Percentiles rank a stretch among this genome's conserved stretches.
phyloP scores from a whole-genome alignment of 345 rosid species.

The Arabis alpina region DNA sequence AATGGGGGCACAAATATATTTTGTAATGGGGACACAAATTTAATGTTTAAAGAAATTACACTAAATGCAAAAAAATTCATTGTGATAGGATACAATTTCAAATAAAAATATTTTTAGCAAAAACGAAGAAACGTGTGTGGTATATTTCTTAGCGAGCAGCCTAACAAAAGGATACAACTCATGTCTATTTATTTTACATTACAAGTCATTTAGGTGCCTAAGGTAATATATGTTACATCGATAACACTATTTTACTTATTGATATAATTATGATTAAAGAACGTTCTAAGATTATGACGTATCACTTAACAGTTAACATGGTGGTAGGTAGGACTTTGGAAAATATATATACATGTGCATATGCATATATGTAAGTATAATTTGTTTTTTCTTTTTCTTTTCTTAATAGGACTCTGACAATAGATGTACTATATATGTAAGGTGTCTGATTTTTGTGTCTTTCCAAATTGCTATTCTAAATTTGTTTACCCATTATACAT shows the following conservation, averaged over 20 bases:
- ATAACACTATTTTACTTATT: constrained; percentile 13
- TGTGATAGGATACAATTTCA: no score
- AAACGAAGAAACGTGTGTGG: no score
- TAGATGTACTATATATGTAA: no score
- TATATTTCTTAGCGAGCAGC: not conserved
- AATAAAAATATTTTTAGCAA: no score
- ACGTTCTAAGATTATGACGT: constrained; percentile 29
- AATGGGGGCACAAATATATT: no score
- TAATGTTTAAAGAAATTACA: no score
- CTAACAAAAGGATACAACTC: constrained; percentile 1
- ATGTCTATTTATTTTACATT: not conserved
- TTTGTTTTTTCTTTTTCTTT: not conserved
- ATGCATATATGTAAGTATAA: no score
- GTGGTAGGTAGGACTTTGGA: constrained; percentile 27
- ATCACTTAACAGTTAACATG: constrained; percentile 26
- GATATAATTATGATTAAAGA: not conserved
- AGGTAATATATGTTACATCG: constrained; percentile 32
- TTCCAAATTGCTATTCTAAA: not conserved
- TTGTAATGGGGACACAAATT: no score
- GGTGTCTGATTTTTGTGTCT: not conserved
- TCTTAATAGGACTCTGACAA: constrained; percentile 1
- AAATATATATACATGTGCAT: not conserved
- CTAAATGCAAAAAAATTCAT: no score
- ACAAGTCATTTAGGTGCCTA: constrained; percentile 22
- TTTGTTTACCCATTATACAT: no score